Evolutionary conservation across 179 eudicot species (phyloP).

Genomic region (Heliamphora pulchella): DNA sequence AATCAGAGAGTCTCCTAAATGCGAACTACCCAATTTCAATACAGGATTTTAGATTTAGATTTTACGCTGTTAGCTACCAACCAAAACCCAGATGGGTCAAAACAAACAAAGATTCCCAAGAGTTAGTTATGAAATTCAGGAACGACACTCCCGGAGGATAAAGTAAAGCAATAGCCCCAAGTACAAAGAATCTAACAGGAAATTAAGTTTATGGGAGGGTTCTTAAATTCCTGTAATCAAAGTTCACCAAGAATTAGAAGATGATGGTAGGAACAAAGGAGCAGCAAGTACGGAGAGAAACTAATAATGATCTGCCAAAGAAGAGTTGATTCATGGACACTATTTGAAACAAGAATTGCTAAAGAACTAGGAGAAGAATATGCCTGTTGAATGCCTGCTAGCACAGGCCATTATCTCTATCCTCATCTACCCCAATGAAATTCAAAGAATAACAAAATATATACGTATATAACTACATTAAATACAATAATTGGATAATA

Average conservation of each 20-base stretch:
- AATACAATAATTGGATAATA: background rate
- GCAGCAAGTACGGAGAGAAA: background rate
- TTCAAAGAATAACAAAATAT: background rate
- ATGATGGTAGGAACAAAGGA: constrained; percentile 6
- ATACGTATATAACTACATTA: background rate
- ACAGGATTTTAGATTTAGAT: constrained; percentile 22
- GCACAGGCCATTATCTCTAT: constrained; percentile 34
- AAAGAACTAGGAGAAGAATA: constrained; percentile 35
- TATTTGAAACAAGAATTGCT: constrained; percentile 25
- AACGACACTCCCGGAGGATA: background rate
- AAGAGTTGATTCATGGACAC: constrained; percentile 10
- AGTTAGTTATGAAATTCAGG: constrained; percentile 16
- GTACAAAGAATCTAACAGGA: background rate
- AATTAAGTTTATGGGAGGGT: constrained; percentile 10
- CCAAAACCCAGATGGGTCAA: constrained; percentile 35
- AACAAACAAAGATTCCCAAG: constrained; percentile 20
- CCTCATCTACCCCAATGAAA: constrained; percentile 15
- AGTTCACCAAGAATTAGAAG: constrained; percentile 6
- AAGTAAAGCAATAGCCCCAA: background rate
- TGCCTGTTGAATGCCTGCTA: constrained; percentile 38
- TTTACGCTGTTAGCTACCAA: constrained; percentile 30
- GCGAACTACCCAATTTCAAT: constrained; percentile 20
- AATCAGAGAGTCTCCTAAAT: constrained; percentile 28
- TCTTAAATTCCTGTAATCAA: background rate
- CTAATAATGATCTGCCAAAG: background rate